Base-by-base conservation (phyloP, 441 rosid species). In the Lepidium campestre region DNA sequence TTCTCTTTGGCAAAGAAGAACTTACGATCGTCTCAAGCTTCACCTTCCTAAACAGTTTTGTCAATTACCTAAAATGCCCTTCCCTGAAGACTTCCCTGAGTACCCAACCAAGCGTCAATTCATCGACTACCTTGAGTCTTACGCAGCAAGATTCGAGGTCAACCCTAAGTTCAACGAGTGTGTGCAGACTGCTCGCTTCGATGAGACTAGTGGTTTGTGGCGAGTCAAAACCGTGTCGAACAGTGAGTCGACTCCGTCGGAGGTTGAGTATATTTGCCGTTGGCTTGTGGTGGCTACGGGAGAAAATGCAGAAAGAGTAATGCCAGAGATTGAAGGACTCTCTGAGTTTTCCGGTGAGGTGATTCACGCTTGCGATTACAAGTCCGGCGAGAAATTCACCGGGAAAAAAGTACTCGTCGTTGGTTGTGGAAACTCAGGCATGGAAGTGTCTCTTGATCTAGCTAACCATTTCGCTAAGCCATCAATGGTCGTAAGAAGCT, bases 251-350 rank as follows among this genome's bases (percentile, higher is more conserved):
- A 62, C 34, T 65, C 73, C 57, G 49, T 42, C 78, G 0, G 90
- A 88, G 78, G 78, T 84, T 1, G 94, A 81, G 80, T 88, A 86
- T 78, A 70, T 84, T 32, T 88, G 91, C 82, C 75, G 81, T 42
- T 88, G 95, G 95, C 85, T 88, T 7, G 87, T 88, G 67, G 91
- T 86, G 56, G 91, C 91, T n/a, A 88, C 95, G 0, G 91, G 95
- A 10, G 91, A 86, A 67, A 86, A 88, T 68, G 88, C 91, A 1
- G 95, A 84, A 77, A 23, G 85, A 13, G 83, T 83, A 45, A 58
- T 57, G 68, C 91, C 95, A 10, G 87, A 79, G 2, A 74, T 86
- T 13, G 82, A 84, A 10, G 91, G 91, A 2, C 74, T 88, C 57
- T 25, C 76, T 0, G 83, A 81, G 32, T 88, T 88, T 34, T 41